These are phyloP conservation scores for Phytophthora foliorum DNA, from an alignment of 352 stramenopile genomes.

Conservation along the genomic window DNA sequence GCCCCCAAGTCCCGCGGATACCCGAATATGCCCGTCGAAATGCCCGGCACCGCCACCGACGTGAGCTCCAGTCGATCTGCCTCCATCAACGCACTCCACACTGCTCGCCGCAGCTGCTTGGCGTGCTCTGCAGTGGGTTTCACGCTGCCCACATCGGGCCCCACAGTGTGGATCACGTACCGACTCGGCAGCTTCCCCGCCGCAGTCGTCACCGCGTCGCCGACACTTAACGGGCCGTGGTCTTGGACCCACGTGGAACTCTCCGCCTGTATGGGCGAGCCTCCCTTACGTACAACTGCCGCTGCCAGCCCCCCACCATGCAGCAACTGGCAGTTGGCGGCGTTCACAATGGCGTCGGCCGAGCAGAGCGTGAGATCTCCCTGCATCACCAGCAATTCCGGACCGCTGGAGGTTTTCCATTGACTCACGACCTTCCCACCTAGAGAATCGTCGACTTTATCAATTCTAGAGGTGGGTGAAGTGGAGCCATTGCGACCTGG, in stretches of 20 bases:
- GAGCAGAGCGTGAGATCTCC: slow-evolving; percentile 51
- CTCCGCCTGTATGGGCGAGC: slow-evolving; percentile 40
- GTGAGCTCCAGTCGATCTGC: slow-evolving; percentile 38
- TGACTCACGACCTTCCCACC: slow-evolving; percentile 19
- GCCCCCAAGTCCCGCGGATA: slow-evolving; percentile 54
- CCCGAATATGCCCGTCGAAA: slow-evolving; percentile 60
- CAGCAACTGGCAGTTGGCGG: slow-evolving; percentile 40
- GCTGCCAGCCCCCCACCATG: slow-evolving; percentile 52
- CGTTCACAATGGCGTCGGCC: slow-evolving; percentile 60
- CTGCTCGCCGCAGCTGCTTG: slow-evolving; percentile 43
- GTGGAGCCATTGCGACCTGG: neutral
- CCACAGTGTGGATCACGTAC: slow-evolving; percentile 60
- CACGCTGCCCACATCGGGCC: slow-evolving; percentile 32
- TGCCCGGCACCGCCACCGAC: slow-evolving; percentile 52
- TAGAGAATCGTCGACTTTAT: neutral
- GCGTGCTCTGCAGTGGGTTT: slow-evolving; percentile 35
- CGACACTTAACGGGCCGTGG: slow-evolving; percentile 38
- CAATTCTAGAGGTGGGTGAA: neutral
- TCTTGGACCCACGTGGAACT: slow-evolving; percentile 40
- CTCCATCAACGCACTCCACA: slow-evolving; percentile 46
- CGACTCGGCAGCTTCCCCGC: slow-evolving; percentile 43
- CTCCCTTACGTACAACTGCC: slow-evolving; percentile 43
- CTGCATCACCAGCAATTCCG: slow-evolving; percentile 43
- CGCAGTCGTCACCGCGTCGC: slow-evolving; percentile 44
- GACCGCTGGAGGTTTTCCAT: slow-evolving; percentile 19